Conservation (phyloP, 2,329 filamentous ascomycete genomes). For the Diaporthe ampelina region DNA sequence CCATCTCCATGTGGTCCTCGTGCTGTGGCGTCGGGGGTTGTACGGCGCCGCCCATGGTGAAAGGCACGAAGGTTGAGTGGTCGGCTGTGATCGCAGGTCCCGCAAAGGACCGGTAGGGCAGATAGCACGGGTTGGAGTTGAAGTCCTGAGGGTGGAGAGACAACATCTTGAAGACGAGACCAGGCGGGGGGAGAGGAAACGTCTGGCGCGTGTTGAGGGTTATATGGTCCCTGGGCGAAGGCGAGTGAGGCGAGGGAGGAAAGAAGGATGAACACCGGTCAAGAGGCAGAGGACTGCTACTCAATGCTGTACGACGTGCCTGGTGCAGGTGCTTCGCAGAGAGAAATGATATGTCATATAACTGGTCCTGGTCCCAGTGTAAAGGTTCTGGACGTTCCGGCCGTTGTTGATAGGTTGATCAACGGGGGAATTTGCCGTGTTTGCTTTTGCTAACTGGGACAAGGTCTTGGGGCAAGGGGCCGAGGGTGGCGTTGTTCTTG, state of each 20-base stretch:
- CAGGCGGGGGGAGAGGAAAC: not conserved
- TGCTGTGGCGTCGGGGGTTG: slow-evolving; percentile 36
- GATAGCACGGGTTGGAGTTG: slow-evolving; percentile 34
- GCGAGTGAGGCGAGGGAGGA: slow-evolving; percentile 14
- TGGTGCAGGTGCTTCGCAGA: slow-evolving; percentile 27
- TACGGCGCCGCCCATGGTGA: slow-evolving; percentile 34
- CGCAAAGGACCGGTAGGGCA: slow-evolving; percentile 32
- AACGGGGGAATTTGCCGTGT: slow-evolving; percentile 22
- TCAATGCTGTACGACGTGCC: slow-evolving; percentile 29
- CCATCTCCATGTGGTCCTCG: slow-evolving; percentile 32
- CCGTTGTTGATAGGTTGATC: slow-evolving; percentile 10
- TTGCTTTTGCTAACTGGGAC: slow-evolving; percentile 24
- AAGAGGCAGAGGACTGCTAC: not conserved
- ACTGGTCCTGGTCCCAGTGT: slow-evolving; percentile 28
- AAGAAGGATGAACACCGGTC: slow-evolving; percentile 12
- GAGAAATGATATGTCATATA: slow-evolving; percentile 35
- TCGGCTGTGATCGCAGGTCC: slow-evolving; percentile 28
- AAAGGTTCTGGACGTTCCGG: slow-evolving; percentile 23
- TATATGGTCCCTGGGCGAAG: slow-evolving; percentile 7
- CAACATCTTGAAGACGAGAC: slow-evolving; percentile 34
- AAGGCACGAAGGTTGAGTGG: slow-evolving; percentile 23
- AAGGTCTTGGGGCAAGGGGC: not conserved
- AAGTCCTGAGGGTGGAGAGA: slow-evolving; percentile 35
- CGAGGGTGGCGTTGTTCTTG: slow-evolving; percentile 14
- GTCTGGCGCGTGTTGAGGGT: not conserved